phyloP scores from a whole-genome alignment of 768 basidiomycete species.

The Terana coerulea region DNA sequence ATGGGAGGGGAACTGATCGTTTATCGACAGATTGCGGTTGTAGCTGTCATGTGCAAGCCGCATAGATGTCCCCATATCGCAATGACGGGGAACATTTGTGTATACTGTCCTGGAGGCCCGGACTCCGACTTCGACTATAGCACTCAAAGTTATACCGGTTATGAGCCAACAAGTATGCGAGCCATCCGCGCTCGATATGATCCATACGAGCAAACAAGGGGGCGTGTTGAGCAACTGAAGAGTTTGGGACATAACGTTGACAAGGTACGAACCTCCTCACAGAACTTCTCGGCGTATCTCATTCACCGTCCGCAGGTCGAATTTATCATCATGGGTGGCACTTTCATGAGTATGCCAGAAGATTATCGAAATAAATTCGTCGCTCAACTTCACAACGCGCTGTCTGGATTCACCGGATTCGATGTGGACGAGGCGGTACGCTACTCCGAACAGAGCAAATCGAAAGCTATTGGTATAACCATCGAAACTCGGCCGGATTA shows the following conservation, averaged over 20 bases:
- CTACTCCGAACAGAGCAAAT: conserved; percentile 94
- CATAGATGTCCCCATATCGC: conserved; percentile 99
- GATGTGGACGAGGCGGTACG: conserved; percentile 96
- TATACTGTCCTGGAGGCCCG: conserved; percentile 99
- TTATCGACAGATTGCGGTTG: conserved; percentile 79
- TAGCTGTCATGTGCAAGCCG: conserved; percentile 99
- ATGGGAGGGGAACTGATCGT: background rate
- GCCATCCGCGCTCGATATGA: conserved; percentile 96
- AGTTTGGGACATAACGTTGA: conserved; percentile 96
- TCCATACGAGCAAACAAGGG: conserved; percentile 95
- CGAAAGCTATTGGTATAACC: conserved; percentile 98
- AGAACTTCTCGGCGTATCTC: background rate
- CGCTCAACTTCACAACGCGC: conserved; percentile 93
- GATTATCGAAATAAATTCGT: conserved; percentile 92
- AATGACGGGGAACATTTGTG: conserved; percentile 99
- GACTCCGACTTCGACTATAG: conserved; percentile 99
- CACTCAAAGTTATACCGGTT: conserved; percentile 93
- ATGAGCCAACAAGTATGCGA: conserved; percentile 98
- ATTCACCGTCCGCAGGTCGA: conserved; percentile 55
- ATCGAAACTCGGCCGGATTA: conserved; percentile 99
- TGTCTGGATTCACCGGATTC: conserved; percentile 90
- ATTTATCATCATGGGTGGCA: conserved; percentile 97
- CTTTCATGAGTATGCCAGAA: conserved; percentile 99
- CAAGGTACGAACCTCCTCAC: conserved; percentile 53
- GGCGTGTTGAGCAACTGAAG: conserved; percentile 93